Conservation (phyloP, 768 basidiomycete species). For the Boletales sp. region DNA sequence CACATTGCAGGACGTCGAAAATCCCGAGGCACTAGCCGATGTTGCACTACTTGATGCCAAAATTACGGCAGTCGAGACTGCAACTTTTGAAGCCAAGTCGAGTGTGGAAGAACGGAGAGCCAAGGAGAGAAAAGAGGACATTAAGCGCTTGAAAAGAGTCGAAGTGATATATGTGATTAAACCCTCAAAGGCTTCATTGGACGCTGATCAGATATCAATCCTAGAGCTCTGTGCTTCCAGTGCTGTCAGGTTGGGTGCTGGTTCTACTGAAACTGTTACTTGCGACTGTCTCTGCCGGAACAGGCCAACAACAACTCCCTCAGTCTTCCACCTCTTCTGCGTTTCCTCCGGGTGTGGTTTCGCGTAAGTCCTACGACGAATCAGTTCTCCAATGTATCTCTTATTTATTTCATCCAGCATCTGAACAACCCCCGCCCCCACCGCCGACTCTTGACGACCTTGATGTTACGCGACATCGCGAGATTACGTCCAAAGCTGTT, state of each 20-base stretch:
- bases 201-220: constrained; percentile 2
- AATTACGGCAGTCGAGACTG: constrained; percentile 61
- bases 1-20: constrained; percentile 49
- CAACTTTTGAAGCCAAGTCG: constrained; percentile 48
- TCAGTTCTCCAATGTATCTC: background rate
- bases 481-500: constrained; percentile 96
- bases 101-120: constrained; percentile 55
- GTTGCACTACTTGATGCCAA: constrained; percentile 68
- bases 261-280: constrained; percentile 90
- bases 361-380: constrained; percentile 43
- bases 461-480: constrained; percentile 91
- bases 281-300: constrained; percentile 87
- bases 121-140: constrained; percentile 69
- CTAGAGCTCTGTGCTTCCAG: constrained; percentile 80
- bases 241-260: constrained; percentile 85
- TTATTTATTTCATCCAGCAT: constrained; percentile 35
- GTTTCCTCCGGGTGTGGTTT: constrained; percentile 68
- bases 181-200: background rate
- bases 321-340: constrained; percentile 65
- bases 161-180: constrained; percentile 89
- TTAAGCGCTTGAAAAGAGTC: constrained; percentile 83
- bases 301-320: constrained; percentile 49
- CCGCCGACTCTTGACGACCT: constrained; percentile 86
- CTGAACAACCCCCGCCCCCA: constrained; percentile 58
- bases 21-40: constrained; percentile 66